Percentiles rank a stretch among this genome's conserved stretches.
phyloP scores from a whole-genome alignment of 306 rosid species.

The Arachis hypogaea region DNA sequence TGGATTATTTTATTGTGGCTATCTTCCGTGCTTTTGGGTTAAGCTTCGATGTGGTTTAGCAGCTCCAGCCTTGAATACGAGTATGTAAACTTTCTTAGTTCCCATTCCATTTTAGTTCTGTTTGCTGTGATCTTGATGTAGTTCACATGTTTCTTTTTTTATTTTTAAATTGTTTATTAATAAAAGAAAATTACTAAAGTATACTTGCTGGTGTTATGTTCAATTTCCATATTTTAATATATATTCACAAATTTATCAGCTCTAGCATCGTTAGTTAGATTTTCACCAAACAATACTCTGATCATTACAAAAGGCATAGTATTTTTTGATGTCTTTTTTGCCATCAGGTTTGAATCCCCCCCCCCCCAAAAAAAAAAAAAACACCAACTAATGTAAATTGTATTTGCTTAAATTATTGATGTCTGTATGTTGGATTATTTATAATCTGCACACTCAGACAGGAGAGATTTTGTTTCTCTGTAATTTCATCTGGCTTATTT shows the following conservation, averaged over 20 bases:
- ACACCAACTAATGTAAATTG: neutral
- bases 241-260: slow-evolving; percentile 9
- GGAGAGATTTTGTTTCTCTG: slow-evolving; percentile 5
- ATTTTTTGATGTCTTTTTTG: neutral
- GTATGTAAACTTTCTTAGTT: slow-evolving; percentile 49
- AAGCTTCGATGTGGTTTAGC: slow-evolving; percentile 97
- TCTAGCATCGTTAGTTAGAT: neutral
- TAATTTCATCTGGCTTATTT: slow-evolving; percentile 2
- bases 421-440: slow-evolving; percentile 11
- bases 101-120: slow-evolving; percentile 26
- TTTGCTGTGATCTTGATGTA: neutral
- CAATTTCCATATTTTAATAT: neutral
- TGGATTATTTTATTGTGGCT: slow-evolving; percentile 93
- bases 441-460: neutral
- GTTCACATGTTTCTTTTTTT: neutral
- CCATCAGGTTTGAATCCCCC: neutral
- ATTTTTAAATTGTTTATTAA: neutral
- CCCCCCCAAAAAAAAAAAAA: no score
- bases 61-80: slow-evolving; percentile 87
- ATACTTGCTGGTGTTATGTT: neutral
- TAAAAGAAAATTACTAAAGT: neutral
- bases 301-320: neutral
- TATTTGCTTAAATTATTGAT: slow-evolving; percentile 2
- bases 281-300: slow-evolving; percentile 11
- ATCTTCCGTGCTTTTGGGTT: slow-evolving; percentile 98